phyloP scores from a whole-genome alignment of 192 early-diverging fungal species.

The Linnemannia zychae region DNA sequence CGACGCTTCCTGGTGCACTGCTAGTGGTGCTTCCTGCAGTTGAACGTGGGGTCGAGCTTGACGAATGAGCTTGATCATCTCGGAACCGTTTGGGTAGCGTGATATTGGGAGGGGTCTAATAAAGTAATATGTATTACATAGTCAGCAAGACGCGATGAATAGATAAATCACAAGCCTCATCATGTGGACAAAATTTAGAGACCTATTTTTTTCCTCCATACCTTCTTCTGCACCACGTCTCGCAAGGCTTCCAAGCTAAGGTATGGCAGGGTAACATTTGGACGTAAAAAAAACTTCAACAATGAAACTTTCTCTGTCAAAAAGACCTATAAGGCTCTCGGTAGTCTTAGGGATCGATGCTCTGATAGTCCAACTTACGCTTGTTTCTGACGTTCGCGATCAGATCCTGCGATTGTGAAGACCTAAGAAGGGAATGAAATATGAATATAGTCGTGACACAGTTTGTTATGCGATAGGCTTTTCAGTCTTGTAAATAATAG shows the following conservation, averaged over 20 bases:
- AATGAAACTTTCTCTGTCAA: background rate
- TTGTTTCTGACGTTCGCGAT: constrained; percentile 18
- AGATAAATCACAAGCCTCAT: background rate
- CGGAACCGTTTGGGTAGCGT: constrained; percentile 3
- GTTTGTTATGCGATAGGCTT: background rate
- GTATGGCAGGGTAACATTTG: background rate
- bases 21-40: background rate
- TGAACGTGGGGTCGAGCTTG: background rate
- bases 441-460: background rate
- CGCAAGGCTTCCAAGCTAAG: constrained; percentile 17
- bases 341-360: background rate
- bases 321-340: background rate
- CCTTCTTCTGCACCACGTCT: constrained; percentile 9
- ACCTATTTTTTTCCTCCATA: background rate
- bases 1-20: background rate
- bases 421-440: constrained; percentile 11
- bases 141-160: background rate
- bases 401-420: constrained; percentile 17
- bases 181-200: background rate
- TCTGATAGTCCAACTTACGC: constrained; percentile 18
- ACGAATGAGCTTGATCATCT: background rate
- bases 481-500: background rate
- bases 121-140: background rate
- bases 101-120: background rate
- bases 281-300: background rate